phyloP scores from a whole-genome alignment of 2,329 filamentous ascomycete genomes.

The Huntiella decipiens region DNA sequence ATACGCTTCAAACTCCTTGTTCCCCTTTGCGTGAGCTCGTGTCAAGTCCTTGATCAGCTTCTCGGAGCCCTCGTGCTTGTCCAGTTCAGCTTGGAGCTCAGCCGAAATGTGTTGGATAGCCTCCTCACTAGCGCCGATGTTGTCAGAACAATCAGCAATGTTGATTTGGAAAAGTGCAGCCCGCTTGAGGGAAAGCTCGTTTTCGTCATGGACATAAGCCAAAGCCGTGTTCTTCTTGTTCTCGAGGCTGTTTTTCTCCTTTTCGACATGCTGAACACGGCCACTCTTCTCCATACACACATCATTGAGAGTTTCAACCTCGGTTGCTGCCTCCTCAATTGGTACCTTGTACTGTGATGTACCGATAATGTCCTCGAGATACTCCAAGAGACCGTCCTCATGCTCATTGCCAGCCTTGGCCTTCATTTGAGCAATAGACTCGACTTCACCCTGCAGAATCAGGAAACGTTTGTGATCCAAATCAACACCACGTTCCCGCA shows the following conservation, averaged over 20 bases:
- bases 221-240: conserved; percentile 94
- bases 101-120: conserved; percentile 80
- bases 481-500: conserved; percentile 78
- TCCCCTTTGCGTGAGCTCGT: conserved; percentile 63
- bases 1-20: conserved; percentile 63
- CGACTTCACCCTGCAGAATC: conserved; percentile 92
- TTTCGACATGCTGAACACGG: conserved; percentile 92
- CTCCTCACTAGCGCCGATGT: conserved; percentile 73
- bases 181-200: conserved; percentile 74
- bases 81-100: conserved; percentile 67
- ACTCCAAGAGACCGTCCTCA: conserved; percentile 88
- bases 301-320: conserved; percentile 86
- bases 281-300: conserved; percentile 88
- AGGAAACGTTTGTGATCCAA: conserved; percentile 96
- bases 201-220: conserved; percentile 77
- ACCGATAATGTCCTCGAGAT: conserved; percentile 95
- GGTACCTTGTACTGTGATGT: conserved; percentile 96
- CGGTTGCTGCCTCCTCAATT: conserved; percentile 79
- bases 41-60: conserved; percentile 79
- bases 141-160: conserved; percentile 72
- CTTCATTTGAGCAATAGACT: conserved; percentile 99
- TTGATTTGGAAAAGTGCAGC: conserved; percentile 86
- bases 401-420: conserved; percentile 87
- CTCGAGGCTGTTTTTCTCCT: conserved; percentile 80
- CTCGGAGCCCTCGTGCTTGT: conserved; percentile 80